Evolutionary conservation across 257 asterid genomes (phyloP), one percentile per base, ranked within the genome.

Genomic region (Rehmannia glutinosa): DNA sequence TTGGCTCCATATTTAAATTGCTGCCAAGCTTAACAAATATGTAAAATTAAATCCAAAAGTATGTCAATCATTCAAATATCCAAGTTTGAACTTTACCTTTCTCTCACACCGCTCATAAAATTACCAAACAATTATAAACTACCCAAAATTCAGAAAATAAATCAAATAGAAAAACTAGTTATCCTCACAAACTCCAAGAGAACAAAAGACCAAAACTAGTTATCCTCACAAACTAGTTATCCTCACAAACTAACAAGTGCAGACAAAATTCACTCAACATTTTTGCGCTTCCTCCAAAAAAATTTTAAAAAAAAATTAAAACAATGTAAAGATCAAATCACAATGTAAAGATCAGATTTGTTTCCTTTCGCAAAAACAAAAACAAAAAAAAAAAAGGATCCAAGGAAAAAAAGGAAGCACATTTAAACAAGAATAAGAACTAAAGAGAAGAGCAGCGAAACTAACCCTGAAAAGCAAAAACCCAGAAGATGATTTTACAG

Each of bases 401-500:
- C 25, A 24, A 21, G 43, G 13, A 50, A 5, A 3, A 38, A 32
- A 25, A 63, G 53, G 30, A 36, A 35, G 11, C 27, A 45, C 24
- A 13, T 27, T 20, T 8, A 4, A 11, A 33, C 24, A 57, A 43
- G 12, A 19, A n/a, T n/a, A n/a, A n/a, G n/a, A n/a, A n/a, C n/a
- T n/a, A n/a, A n/a, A n/a, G n/a, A 33, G 55, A 19, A 1, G 38
- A 66, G 59, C 59, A 46, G 54, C 52, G 35, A 63, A 10, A 78
- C 81, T 70, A 64, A 84, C 86, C 91, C 73, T 75, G 80, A 69
- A 73, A 63, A 54, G 73, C 33, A 68, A 77, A 67, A 73, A 45
- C 77, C 83, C 73, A 70, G 74, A 62, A 58, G 57, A 61, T 30
- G 76, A 73, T 12, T 68, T 28, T 23, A 80, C 38, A 50, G 78